Base-by-base conservation (phyloP, 345 rosid species). In the Microthlaspi erraticum region DNA sequence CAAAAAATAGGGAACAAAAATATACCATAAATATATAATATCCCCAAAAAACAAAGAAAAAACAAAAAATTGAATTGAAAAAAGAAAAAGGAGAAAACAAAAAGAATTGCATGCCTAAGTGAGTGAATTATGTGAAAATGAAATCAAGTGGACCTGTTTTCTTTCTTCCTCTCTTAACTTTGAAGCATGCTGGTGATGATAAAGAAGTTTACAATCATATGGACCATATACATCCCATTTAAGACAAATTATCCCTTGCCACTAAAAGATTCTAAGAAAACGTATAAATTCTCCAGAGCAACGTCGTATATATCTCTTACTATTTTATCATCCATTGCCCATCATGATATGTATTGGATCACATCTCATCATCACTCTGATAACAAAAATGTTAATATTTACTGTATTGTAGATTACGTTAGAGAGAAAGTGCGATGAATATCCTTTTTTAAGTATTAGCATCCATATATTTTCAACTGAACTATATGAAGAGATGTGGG, bases 161-260 rank as follows among this genome's bases (percentile, higher is more conserved):
- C 36, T 65, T 56, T 57, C 68, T 55, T 62, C 71, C n/a, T 76
- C 54, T 76, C 75, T 64, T 76, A 76, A 64, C 75, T 76, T 76
- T 76, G 79, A 70, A 76, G 79, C 79, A 76, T 76, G 79, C 79
- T 58, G 66, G 66, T 76, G 54, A 48, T 76, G 67, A 76, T 55
- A 76, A 56, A 10, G 62, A 34, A 69, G 61, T 76, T 33, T 70
- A 55, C 33, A 70, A 52, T 43, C 75, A 56, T 62, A 62, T 63
- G 75, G 61, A 76, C 79, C 79, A 69, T 74, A 33, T 59, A 39
- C 31, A 33, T 64, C n/a, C 52, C 34, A 57, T 39, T 52, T 23
- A 33, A 11, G 54, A 42, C 43, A 42, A 52, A 34, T 67, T 60
- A 33, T 14, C 14, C 66, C 45, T 66, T 65, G 5, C 31, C 67